A percentile compares a stretch with the other conserved stretches of the same genome.
These are phyloP conservation scores for Martiniozyma abietophila DNA, from an alignment of 805 yeast species.

Conservation along the genomic window DNA sequence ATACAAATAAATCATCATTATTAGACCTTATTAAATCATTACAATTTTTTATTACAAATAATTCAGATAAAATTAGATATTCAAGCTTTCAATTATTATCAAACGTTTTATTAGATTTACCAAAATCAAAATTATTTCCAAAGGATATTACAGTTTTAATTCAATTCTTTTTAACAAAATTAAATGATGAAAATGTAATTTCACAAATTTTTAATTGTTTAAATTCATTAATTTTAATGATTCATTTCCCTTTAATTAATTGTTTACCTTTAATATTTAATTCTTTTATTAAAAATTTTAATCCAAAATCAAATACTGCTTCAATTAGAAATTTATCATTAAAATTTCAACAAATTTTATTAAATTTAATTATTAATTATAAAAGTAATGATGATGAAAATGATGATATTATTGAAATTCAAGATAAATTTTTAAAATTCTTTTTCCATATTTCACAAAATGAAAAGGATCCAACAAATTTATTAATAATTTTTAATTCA, in stretches of 20 bases:
- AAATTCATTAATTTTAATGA: constrained; percentile 40
- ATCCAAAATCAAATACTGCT: constrained; percentile 52
- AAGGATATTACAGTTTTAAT: constrained; percentile 42
- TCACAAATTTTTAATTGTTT: constrained; percentile 48
- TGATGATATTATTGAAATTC: too few species aligned
- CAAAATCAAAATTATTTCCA: constrained; percentile 21
- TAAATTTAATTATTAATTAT: too few species aligned
- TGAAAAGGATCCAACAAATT: constrained; percentile 91
- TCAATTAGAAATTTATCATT: constrained; percentile 54
- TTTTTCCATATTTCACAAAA: constrained; percentile 68
- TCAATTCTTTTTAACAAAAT: constrained; percentile 54
- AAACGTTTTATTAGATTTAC: constrained; percentile 25
- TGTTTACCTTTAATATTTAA: constrained; percentile 32
- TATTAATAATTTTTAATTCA: constrained; percentile 58
- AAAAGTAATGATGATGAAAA: too few species aligned
- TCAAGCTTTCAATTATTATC: constrained; percentile 35
- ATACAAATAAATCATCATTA: constrained; percentile 6
- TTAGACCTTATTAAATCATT: constrained; percentile 11
- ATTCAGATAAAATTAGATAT: constrained; percentile 31
- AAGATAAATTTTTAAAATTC: constrained; percentile 38
- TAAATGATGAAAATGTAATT: constrained; percentile 53
- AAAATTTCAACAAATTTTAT: constrained; percentile 2
- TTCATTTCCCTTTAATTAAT: constrained; percentile 34
- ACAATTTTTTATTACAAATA: constrained; percentile 37
- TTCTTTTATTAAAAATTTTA: constrained; percentile 33